Evolutionary conservation across 768 basidiomycete genomes (phyloP), one percentile per base, ranked within the genome.

Genomic region (Termitomyces bulborhizus): DNA sequence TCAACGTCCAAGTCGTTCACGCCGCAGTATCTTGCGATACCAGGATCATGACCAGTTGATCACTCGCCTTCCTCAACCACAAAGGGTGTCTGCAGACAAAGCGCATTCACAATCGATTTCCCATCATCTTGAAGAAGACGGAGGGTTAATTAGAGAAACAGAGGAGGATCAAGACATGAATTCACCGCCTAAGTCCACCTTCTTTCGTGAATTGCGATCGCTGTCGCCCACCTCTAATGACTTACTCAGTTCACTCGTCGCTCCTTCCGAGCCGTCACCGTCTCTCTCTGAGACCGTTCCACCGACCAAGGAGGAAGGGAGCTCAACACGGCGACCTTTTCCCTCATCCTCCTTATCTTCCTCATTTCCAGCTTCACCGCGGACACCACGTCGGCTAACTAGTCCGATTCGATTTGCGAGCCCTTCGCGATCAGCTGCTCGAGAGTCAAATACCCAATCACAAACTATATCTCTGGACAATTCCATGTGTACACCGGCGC

Each of bases 141-240:
- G n/a, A 26, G 42, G 16, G n/a, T n/a, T 8, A 16, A 15, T 9
- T n/a, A 16, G 26, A 44, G n/a, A 21, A 16, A 46, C 26, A 50
- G 24, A 46, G 43, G 27, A 34, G 39, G 36, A 18, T 27, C 27
- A 24, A 26, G 42, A 24, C 18, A 54, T 31, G 39, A 49, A 34
- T 46, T 55, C 47, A 18, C 46, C 44, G 4, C 34, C 46, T 15
- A 53, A 55, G 39, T 59, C 64, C 43, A 68, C 62, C 2, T 57
- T 53, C 27, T 65, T 68, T 44, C 72, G 78, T 55, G 77, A 78
- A 64, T 66, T 83, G 27, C 74, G 77, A 15, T 83, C 83, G 18
- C 66, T 86, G 39, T 86, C 85, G n/a, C 84, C 85, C 1, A 71
- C 74, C 13, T 86, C 87, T 42, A 69, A 70, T 39, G 66, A 64